Percentiles rank a stretch among this genome's conserved stretches.
Evolutionary conservation across 1,284 basidiomycete genomes (phyloP).

Genomic region (Naganishia liquefaciens): DNA sequence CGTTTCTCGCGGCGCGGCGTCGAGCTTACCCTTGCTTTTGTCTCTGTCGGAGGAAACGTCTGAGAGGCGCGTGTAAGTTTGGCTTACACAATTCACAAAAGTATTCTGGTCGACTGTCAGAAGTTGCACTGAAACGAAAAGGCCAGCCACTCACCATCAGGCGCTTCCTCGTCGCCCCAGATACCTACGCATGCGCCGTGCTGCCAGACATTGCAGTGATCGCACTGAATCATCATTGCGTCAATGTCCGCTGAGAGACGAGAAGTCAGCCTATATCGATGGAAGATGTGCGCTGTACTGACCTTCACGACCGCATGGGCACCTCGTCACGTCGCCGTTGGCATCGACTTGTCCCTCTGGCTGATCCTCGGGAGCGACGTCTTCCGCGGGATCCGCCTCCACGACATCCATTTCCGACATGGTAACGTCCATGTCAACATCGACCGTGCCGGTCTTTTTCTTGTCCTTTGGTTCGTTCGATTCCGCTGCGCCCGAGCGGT

Average conservation of each 20-base stretch:
- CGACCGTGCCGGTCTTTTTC: neutral
- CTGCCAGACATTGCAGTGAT: constrained; percentile 96
- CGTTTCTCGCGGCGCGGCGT: constrained; percentile 17
- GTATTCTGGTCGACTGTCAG: constrained; percentile 57
- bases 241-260: constrained; percentile 61
- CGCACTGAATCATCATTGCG: constrained; percentile 93
- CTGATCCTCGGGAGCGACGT: constrained; percentile 46
- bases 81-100: constrained; percentile 93
- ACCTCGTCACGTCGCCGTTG: constrained; percentile 83
- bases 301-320: constrained; percentile 89
- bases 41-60: constrained; percentile 61
- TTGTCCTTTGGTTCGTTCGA: neutral
- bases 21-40: constrained; percentile 43
- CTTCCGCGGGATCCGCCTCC: constrained; percentile 41
- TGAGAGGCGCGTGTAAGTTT: constrained; percentile 74
- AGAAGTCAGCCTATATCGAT: neutral
- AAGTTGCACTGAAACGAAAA: neutral
- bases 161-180: constrained; percentile 76
- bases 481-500: constrained; percentile 1
- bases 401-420: constrained; percentile 18
- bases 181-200: constrained; percentile 97
- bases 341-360: constrained; percentile 63
- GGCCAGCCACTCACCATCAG: constrained; percentile 65
- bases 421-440: no score
- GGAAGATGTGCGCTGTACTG: constrained; percentile 46